phyloP scores from a whole-genome alignment of 2,329 filamentous ascomycete genomes.

The Penicillium expansum region DNA sequence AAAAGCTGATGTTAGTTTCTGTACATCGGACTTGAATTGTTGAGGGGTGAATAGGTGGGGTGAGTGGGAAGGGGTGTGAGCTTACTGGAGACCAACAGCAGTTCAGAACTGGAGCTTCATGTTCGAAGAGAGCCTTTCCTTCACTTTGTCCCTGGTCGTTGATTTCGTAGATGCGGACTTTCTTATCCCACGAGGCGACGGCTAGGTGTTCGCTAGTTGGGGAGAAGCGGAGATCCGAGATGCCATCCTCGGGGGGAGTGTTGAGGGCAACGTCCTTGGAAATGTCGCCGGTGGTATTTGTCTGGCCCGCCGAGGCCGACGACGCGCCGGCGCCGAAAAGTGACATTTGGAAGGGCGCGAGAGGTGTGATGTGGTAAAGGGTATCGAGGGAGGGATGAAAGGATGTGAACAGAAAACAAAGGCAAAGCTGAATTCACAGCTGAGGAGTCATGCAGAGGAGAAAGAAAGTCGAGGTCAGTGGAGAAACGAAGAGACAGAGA shows the following conservation, averaged over 20 bases:
- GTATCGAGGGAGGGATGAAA: not conserved
- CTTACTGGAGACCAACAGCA: slow-evolving; percentile 85
- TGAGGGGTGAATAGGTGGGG: not conserved
- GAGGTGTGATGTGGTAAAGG: slow-evolving; percentile 2
- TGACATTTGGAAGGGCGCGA: slow-evolving; percentile 33
- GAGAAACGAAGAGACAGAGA: not conserved
- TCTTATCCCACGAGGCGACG: slow-evolving; percentile 95
- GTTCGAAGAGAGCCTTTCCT: slow-evolving; percentile 81
- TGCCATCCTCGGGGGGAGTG: slow-evolving; percentile 79
- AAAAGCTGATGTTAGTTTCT: slow-evolving; percentile 8
- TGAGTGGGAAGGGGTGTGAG: not conserved
- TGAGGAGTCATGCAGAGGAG: not conserved
- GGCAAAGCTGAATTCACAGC: not conserved
- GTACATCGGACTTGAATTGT: not conserved
- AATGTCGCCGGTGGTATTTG: slow-evolving; percentile 82
- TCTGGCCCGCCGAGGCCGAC: slow-evolving; percentile 50
- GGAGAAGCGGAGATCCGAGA: slow-evolving; percentile 84
- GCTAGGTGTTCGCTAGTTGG: slow-evolving; percentile 76
- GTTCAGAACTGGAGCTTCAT: slow-evolving; percentile 79
- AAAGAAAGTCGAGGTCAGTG: slow-evolving; percentile 2
- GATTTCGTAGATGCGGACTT: slow-evolving; percentile 95
- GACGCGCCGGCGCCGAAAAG: slow-evolving; percentile 56
- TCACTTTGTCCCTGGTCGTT: slow-evolving; percentile 71
- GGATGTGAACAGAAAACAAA: not conserved
- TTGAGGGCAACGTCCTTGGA: slow-evolving; percentile 80